Base-by-base conservation (phyloP, 345 rosid genomes). In the Camelina hispida region DNA sequence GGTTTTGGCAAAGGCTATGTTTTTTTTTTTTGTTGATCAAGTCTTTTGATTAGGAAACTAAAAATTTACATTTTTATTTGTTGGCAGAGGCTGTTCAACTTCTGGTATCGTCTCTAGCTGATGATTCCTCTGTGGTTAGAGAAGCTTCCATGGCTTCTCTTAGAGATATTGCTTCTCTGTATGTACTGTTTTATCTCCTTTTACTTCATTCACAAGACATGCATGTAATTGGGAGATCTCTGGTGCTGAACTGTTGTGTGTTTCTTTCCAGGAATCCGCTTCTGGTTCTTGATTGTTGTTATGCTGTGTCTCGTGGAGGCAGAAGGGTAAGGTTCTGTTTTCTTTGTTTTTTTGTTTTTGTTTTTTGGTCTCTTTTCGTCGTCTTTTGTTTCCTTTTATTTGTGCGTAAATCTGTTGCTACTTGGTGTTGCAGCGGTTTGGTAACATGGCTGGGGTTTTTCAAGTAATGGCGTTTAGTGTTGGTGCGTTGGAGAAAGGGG, bases 401-500 rank as follows among this genome's bases (percentile, higher is more conserved):
- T 35, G 35, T 63, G 18, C 1, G 6, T 60, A 18, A 69, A 28
- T 52, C 11, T 66, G 40, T 37, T 9, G 17, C 57, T 51, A 59
- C 17, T 71, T 4, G 48, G 61, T 83, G 58, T 78, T 76, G 59
- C 80, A 94, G 98, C 82, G 97, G 50, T 91, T 88, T 77, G 84
- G 95, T 61, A 94, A 94, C 80, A 84, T 94, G 90, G 98, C 97
- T 44, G 98, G 96, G 71, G 84, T 90, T 34, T 94, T 94, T 81
- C 93, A 94, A 84, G 96, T 94, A 6, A 90, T 91, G 98, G 89
- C 98, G 6, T 77, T 87, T 46, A 87, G 88, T 59, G 91, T 94
- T 72, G 81, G 83, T 17, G 89, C 89, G 51, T 76, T 94, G 61
- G 84, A 86, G 73, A 66, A 58, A 66, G 78, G 68, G n/a, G 91